Percentiles rank a stretch among this genome's conserved stretches.
phyloP scores from a whole-genome alignment of 371 early-diverging fungal genomes.

The Coemansia sp. region DNA sequence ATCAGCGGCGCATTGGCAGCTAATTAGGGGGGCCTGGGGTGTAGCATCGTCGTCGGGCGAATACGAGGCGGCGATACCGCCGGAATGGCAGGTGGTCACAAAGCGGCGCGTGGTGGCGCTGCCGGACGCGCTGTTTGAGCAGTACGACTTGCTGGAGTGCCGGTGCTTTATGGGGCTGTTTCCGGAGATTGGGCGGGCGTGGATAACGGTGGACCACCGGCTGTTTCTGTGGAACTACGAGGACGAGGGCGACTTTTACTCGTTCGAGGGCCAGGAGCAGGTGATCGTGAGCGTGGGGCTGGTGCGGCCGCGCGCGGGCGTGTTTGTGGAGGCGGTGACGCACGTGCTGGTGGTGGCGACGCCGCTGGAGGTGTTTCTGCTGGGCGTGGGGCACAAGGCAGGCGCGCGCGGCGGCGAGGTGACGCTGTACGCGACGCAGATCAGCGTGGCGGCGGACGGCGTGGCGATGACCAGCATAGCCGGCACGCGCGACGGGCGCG shows the following conservation, averaged over 20 bases:
- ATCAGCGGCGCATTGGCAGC: neutral
- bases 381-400: constrained; percentile 62
- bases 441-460: constrained; percentile 72
- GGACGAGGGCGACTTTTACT: constrained; percentile 65
- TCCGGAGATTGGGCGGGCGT: constrained; percentile 84
- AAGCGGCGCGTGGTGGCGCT: constrained; percentile 58
- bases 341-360: constrained; percentile 86
- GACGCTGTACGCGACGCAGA: constrained; percentile 67
- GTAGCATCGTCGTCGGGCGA: constrained; percentile 52
- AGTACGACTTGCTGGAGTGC: constrained; percentile 69
- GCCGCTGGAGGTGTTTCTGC: constrained; percentile 72
- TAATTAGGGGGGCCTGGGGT: neutral
- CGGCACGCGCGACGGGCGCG: constrained; percentile 75
- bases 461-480: constrained; percentile 73
- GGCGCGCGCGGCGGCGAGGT: constrained; percentile 46
- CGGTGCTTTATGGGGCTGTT: constrained; percentile 84
- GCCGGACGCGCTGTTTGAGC: constrained; percentile 68
- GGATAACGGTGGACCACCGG: constrained; percentile 83
- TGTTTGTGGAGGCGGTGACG: constrained; percentile 77
- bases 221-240: constrained; percentile 88
- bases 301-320: constrained; percentile 70
- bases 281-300: constrained; percentile 80
- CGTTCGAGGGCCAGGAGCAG: constrained; percentile 80
- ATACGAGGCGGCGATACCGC: constrained; percentile 44
- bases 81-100: constrained; percentile 56